Evolutionary conservation across 2,329 filamentous ascomycete genomes (phyloP).

Genomic region (Periconia digitata): DNA sequence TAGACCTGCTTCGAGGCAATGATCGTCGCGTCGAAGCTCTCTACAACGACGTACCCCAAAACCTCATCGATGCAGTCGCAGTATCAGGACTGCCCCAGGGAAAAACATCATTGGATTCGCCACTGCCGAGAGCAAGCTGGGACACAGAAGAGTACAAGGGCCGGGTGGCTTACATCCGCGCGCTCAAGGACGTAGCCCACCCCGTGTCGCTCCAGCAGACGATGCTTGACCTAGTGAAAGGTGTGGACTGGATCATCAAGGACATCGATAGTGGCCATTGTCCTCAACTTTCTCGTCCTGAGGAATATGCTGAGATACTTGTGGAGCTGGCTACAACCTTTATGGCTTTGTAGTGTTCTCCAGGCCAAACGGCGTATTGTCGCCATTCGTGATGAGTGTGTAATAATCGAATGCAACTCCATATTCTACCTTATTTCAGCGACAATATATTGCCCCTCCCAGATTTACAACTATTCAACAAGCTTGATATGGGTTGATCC

Average conservation of each 20-base stretch:
- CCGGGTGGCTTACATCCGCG: conserved; percentile 17
- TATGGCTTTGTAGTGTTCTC: too few relatives aligned
- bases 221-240: conserved; percentile 22
- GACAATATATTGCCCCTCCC: too few relatives aligned
- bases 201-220: conserved; percentile 29
- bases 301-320: conserved; percentile 25
- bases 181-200: conserved; percentile 28
- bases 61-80: conserved; percentile 11
- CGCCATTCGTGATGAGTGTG: too few relatives aligned
- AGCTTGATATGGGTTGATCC: too few relatives aligned
- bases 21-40: conserved; percentile 19
- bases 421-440: too few relatives aligned
- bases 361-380: too few relatives aligned
- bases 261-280: conserved; percentile 39
- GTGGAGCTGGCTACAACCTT: conserved; percentile 16
- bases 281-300: conserved; percentile 42
- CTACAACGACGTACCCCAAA: conserved; percentile 15
- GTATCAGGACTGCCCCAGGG: conserved; percentile 20
- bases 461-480: too few relatives aligned
- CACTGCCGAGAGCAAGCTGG: conserved; percentile 15
- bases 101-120: conserved; percentile 19
- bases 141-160: conserved; percentile 18
- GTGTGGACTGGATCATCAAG: conserved; percentile 28
- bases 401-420: too few relatives aligned
- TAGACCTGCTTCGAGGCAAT: conserved; percentile 23